Evolutionary conservation across 148 eudicot species (phyloP).

Genomic region (Pharnaceum exiguum): DNA sequence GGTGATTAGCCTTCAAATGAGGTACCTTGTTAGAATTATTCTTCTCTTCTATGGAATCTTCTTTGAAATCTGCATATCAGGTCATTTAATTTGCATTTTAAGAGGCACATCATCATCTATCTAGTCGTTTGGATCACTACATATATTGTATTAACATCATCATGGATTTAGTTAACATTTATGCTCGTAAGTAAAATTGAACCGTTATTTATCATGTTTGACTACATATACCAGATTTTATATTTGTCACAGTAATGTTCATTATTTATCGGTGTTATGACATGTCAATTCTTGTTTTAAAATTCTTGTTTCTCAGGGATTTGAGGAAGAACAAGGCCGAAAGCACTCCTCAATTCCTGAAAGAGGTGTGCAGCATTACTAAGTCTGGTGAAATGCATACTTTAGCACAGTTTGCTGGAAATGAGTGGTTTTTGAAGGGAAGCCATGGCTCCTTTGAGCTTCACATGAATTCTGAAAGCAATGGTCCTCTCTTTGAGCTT

Average conservation of each 20-base stretch:
- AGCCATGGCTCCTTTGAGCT: conserved; percentile 50
- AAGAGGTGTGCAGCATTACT: conserved; percentile 51
- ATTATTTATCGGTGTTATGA: no score
- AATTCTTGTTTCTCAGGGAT: conserved; percentile 35
- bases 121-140: no score
- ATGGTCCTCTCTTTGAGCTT: conserved; percentile 57
- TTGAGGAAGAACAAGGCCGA: conserved; percentile 28
- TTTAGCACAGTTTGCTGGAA: conserved; percentile 51
- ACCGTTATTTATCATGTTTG: no score
- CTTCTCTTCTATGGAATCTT: background rate
- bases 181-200: no score
- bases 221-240: no score
- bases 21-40: conserved; percentile 37
- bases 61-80: background rate
- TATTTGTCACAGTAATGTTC: no score
- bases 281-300: no score
- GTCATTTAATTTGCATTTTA: no score
- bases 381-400: conserved; percentile 47
- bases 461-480: conserved; percentile 28
- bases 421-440: conserved; percentile 57
- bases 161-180: no score
- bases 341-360: conserved; percentile 24
- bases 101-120: no score
- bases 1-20: conserved; percentile 71
- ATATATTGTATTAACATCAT: no score